Conservation (phyloP, 2,329 filamentous ascomycete genomes). For the Colletotrichum sp. region DNA sequence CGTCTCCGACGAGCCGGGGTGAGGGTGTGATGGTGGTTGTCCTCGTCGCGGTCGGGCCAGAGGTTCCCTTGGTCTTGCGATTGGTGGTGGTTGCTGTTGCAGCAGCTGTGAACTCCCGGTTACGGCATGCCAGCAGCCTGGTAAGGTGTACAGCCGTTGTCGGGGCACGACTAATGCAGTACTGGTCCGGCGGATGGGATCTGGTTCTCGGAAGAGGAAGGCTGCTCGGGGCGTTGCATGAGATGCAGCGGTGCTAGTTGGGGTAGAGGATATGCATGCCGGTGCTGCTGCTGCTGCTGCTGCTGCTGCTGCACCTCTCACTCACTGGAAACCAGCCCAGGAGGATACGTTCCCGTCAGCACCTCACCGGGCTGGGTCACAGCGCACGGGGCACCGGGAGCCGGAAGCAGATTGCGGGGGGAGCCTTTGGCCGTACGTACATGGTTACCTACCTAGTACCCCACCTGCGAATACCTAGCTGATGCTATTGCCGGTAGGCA, state of each 20-base stretch:
- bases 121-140: conserved; percentile 6
- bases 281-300: not conserved
- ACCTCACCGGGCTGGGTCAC: not conserved
- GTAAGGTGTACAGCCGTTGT: not conserved
- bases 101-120: not conserved
- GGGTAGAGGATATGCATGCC: not conserved
- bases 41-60: conserved; percentile 1
- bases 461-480: not conserved
- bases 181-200: not conserved
- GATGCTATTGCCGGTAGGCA: not conserved
- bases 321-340: not conserved
- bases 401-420: conserved; percentile 5
- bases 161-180: not conserved
- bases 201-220: not conserved
- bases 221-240: not conserved
- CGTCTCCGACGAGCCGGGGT: not conserved
- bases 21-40: not conserved
- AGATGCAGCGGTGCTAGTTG: not conserved
- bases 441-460: not conserved
- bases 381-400: conserved; percentile 2
- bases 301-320: not conserved
- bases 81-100: not conserved
- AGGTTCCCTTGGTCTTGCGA: not conserved
- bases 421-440: not conserved
- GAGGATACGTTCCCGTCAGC: not conserved